Evolutionary conservation across 179 eudicot genomes (phyloP).

Genomic region (Pouteria campechiana): DNA sequence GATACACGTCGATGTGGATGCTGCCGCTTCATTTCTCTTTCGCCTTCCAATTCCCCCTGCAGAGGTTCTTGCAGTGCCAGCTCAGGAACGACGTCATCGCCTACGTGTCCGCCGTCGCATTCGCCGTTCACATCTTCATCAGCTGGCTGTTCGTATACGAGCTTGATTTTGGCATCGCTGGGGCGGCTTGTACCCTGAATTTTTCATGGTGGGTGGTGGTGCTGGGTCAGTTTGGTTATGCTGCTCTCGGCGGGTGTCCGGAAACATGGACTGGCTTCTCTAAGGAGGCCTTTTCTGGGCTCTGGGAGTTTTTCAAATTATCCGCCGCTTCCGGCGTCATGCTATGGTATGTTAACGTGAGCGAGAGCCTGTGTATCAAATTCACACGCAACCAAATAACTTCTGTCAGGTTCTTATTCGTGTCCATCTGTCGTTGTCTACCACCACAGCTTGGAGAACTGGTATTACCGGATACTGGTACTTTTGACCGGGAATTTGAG

Average conservation of each 20-base stretch:
- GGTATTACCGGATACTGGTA: slow-evolving; percentile 53
- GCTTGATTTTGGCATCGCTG: slow-evolving; percentile 25
- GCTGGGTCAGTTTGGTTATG: slow-evolving; percentile 17
- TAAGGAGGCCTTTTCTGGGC: slow-evolving; percentile 17
- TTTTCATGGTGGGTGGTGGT: slow-evolving; percentile 30
- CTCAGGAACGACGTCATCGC: slow-evolving; percentile 21
- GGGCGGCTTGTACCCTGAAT: slow-evolving; percentile 25
- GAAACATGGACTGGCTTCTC: slow-evolving; percentile 23
- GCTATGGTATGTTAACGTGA: slow-evolving; percentile 23
- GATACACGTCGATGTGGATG: slow-evolving; percentile 19
- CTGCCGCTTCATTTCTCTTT: slow-evolving; percentile 41
- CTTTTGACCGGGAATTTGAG: slow-evolving; percentile 38
- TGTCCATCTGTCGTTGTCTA: neutral
- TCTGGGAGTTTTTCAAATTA: slow-evolving; percentile 16
- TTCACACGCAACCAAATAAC: too few relatives aligned
- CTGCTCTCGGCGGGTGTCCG: slow-evolving; percentile 28
- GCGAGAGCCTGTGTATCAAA: too few relatives aligned
- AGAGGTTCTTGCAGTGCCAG: slow-evolving; percentile 40
- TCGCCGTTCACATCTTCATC: slow-evolving; percentile 20
- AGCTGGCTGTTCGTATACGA: slow-evolving; percentile 32
- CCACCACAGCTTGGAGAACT: slow-evolving; percentile 44
- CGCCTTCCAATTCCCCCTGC: slow-evolving; percentile 23
- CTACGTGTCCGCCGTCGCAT: slow-evolving; percentile 17
- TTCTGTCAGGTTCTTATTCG: neutral
- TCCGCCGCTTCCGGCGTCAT: slow-evolving; percentile 24